Percentiles rank a stretch among this genome's conserved stretches.
Evolutionary conservation across 1,284 basidiomycete genomes (phyloP).

Genomic region (Rugiboletus extremiorientalis): DNA sequence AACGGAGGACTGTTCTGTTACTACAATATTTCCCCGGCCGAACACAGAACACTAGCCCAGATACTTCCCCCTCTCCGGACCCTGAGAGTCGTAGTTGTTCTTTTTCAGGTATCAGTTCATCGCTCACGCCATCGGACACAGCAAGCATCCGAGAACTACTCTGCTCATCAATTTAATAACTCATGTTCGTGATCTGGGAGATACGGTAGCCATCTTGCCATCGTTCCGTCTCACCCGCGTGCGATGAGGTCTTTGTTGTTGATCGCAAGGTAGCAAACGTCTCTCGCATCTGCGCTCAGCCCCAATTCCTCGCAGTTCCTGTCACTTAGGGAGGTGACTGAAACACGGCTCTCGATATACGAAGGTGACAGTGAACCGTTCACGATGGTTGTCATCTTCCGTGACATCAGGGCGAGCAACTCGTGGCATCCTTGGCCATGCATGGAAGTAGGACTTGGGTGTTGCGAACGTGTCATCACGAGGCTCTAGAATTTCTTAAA

Average conservation of each 20-base stretch:
- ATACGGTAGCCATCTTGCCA: neutral
- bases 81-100: slow-evolving; percentile 1
- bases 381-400: neutral
- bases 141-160: slow-evolving; percentile 1
- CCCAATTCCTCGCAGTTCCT: neutral
- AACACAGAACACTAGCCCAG: neutral
- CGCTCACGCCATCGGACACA: neutral
- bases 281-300: no score
- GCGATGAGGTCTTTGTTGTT: neutral
- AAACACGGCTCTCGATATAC: neutral
- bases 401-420: neutral
- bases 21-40: slow-evolving; percentile 4
- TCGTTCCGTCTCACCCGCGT: neutral
- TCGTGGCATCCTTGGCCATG: neutral
- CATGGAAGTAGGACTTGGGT: neutral
- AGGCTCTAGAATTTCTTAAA: no score
- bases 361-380: neutral
- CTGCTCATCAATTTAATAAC: neutral
- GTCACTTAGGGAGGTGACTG: neutral
- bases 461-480: neutral
- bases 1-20: slow-evolving; percentile 12
- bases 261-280: neutral
- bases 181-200: neutral
- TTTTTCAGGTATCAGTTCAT: neutral
- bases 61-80: slow-evolving; percentile 2